Base-by-base conservation (phyloP, 2,329 filamentous ascomycete species). In the Sporothrix globosa region DNA sequence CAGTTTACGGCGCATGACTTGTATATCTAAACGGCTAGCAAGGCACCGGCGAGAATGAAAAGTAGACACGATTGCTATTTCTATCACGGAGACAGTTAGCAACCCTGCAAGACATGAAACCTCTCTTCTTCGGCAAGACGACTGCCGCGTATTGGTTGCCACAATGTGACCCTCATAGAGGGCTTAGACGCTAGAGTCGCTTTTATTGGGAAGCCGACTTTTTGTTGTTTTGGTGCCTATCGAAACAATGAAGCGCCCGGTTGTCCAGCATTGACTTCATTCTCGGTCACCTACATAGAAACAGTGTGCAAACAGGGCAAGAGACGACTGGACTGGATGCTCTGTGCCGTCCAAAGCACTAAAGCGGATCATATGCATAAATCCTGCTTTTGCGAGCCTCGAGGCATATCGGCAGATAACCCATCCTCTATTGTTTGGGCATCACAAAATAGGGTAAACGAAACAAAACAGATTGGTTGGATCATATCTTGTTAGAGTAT, bases 321-420 rank as follows among this genome's bases (percentile, higher is more conserved):
- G 30, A 21, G 7, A 58, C 10, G 27, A n/a, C 44, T 41, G 6
- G 41, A 6, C 60, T 41, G 10, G 10, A n/a, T 9, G 17, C 17
- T 50, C 11, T 50, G 52, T 67, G 61, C 44, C 39, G 61, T 67
- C 63, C 69, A 70, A 70, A 60, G 34, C 30, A 44, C 52, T 21
- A 67, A 67, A 67, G 63, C 69, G 53, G 27, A 70, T 70, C 69
- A 21, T 67, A 70, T 67, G 21, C 66, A 56, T 27, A n/a, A 21
- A 41, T 30, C 21, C 19, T 30, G 24, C 24, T 21, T 11, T 17
- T 19, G 30, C 14, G 19, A 13, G 39, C 39, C 48, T 67, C 63
- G 44, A 39, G 19, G 30, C 63, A 41, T 48, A 65, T 69, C 68
- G 68, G 48, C 68, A 56, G 48, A 69, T 69, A 65, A 44, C 34